Percentiles rank a stretch among this genome's conserved stretches.
These are phyloP conservation scores for Phytophthora lateralis DNA, from an alignment of 352 stramenopile species.

Conservation along the genomic window DNA sequence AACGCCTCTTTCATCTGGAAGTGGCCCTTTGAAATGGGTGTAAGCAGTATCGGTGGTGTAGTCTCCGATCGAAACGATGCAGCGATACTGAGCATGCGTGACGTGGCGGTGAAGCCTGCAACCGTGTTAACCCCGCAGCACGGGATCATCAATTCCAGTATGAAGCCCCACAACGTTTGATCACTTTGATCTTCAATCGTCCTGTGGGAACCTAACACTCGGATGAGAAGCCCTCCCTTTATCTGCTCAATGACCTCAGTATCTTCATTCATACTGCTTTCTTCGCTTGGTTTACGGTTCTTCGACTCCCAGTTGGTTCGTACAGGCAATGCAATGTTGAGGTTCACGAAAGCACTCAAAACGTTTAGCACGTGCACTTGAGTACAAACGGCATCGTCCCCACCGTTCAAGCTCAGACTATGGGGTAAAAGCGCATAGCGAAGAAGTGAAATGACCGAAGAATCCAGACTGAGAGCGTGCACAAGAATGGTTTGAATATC, in stretches of 20 bases:
- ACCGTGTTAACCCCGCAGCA: not conserved
- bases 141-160: conserved; percentile 36
- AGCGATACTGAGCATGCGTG: conserved; percentile 18
- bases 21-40: conserved; percentile 5
- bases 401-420: conserved; percentile 4
- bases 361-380: conserved; percentile 40
- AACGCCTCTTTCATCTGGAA: conserved; percentile 35
- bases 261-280: conserved; percentile 35
- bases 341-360: conserved; percentile 41
- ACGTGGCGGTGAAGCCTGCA: conserved; percentile 1
- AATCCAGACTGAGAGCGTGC: conserved; percentile 36
- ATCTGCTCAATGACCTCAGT: conserved; percentile 59
- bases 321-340: conserved; percentile 41
- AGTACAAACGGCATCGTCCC: conserved; percentile 15
- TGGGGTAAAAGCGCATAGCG: conserved; percentile 20
- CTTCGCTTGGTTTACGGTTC: conserved; percentile 7
- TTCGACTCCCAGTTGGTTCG: conserved; percentile 27
- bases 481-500: conserved; percentile 54
- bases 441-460: conserved; percentile 36
- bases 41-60: conserved; percentile 14
- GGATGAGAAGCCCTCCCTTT: conserved; percentile 58
- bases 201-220: conserved; percentile 41
- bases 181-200: conserved; percentile 39
- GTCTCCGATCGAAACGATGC: conserved; percentile 21
- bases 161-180: conserved; percentile 41